Base-by-base conservation (phyloP, 2,329 filamentous ascomycete genomes). In the Elsinoe perseae region DNA sequence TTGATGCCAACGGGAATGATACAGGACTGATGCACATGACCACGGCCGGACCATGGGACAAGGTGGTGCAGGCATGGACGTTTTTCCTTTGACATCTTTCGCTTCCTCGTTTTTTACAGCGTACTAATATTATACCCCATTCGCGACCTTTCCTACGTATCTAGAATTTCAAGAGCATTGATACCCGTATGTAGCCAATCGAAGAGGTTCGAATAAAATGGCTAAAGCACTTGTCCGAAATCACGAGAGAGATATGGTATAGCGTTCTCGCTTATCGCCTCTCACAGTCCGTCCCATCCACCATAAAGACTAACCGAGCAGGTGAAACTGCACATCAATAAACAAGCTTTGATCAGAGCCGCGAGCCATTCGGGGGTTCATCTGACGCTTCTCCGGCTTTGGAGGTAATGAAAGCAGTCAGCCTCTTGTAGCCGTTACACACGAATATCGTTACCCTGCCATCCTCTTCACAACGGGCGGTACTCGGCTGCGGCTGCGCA, bases 51-150 rank as follows among this genome's bases (percentile, higher is more conserved):
- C 40, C 20, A n/a, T 23, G 40, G 23, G 12, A 27, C n/a, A 21
- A 25, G 18, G 20, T 25, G 28, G 44, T 18, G 44, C 44, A 50
- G 44, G 44, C 44, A 50, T 30, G 38, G 38, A 21, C 27, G 6
- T 16, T 30, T 50, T 30, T 30, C 12, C 32, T 18, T 20, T 30
- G 12, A 14, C 14, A 52, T 9, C 7, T 38, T 38, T 52, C 38
- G 16, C 14, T 9, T 7, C 25, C 25, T 52, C 38, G 16, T n/a
- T 25, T 32, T 34, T 25, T 32, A 20, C 25, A 18, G 28, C 48
- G 28, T 30, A 52, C 48, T 52, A 38, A 52, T 52, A 36, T 20
- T 52, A 52, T 52, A 52, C 48, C 48, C 48, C 48, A 32, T 52
- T 16, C 18, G 48, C 48, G 48, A 34, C 25, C 14, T 36, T 21